Evolutionary conservation across 768 basidiomycete species (phyloP), one percentile per base, ranked within the genome.

Genomic region (Suillus variegatus): DNA sequence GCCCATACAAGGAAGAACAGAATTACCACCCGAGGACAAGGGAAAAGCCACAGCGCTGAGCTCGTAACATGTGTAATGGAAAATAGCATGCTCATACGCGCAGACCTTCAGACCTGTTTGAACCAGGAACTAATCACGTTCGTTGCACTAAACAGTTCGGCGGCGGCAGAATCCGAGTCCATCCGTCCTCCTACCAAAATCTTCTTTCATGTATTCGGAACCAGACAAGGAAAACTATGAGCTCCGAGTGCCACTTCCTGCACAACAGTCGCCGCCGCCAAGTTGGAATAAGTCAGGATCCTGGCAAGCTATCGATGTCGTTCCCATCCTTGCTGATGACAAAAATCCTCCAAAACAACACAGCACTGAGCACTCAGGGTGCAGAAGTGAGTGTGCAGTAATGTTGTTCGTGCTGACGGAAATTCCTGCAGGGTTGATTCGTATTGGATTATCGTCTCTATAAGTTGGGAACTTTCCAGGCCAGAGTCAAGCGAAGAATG

Each of bases 141-240:
- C 51, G 63, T 0, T 5, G 32, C 4, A 43, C 69, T 64, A 38
- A 65, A 65, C 32, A 65, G 1, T 16, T 70, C 64, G 16, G 72
- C 58, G 18, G 72, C 49, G 35, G 67, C 58, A 6, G 71, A 6
- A 32, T 71, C 66, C 68, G 36, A 36, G 36, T 36, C 36, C 36
- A 74, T 20, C 72, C 57, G 43, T 77, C 75, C 46, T 76, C 75
- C 71, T 68, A 77, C 75, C 74, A 72, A 28, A 77, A 63, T 14
- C 71, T 69, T 51, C 65, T 64, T 28, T 68, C 68, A 22, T 63
- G 51, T 55, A 69, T 62, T 52, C 72, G 71, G 60, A 74, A 74
- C 71, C 66, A 75, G 22, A 77, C 70, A 54, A 72, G 69, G 57
- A 77, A 74, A 2, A 63, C 32, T 32, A 75, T 75, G 9, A 71